Evolutionary conservation across 805 yeast genomes (phyloP).

Genomic region (Vanderwaltozyma tropicalis): DNA sequence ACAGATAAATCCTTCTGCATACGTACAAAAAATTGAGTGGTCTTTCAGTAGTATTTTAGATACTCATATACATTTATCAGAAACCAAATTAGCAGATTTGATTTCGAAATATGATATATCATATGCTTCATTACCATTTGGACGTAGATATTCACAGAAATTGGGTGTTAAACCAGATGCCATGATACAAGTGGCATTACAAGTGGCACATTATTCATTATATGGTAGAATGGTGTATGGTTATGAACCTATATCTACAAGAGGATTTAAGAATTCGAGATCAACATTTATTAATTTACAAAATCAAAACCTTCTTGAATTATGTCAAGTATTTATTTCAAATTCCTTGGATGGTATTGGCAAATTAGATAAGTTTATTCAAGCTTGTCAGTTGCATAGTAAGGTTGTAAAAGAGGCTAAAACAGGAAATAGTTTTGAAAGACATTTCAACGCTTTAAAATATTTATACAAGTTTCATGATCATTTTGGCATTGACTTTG

Average conservation of each 20-base stretch:
- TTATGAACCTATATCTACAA: conserved; percentile 79
- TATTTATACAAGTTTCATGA: conserved; percentile 38
- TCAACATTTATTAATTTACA: conserved; percentile 63
- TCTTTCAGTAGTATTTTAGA: conserved; percentile 29
- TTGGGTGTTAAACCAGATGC: conserved; percentile 85
- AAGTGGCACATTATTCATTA: conserved; percentile 80
- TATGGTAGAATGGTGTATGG: conserved; percentile 86
- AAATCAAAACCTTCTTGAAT: conserved; percentile 39
- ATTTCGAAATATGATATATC: conserved; percentile 72
- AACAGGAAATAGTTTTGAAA: conserved; percentile 58
- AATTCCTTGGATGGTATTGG: conserved; percentile 42
- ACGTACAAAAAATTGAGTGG: conserved; percentile 28
- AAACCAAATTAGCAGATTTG: conserved; percentile 77
- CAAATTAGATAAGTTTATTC: conserved; percentile 32
- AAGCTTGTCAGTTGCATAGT: conserved; percentile 44
- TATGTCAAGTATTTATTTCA: conserved; percentile 55
- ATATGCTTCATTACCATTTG: conserved; percentile 65
- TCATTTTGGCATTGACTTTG: conserved; percentile 28
- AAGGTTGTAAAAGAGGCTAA: conserved; percentile 41
- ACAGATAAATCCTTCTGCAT: conserved; percentile 5
- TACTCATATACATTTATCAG: conserved; percentile 62
- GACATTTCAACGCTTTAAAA: conserved; percentile 57
- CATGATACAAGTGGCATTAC: conserved; percentile 81
- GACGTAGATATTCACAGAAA: conserved; percentile 63
- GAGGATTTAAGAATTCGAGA: conserved; percentile 57